These are phyloP conservation scores for Ichthyophthirius multifiliis DNA, from an alignment of 169 alveolate genomes.

Conservation along the genomic window DNA sequence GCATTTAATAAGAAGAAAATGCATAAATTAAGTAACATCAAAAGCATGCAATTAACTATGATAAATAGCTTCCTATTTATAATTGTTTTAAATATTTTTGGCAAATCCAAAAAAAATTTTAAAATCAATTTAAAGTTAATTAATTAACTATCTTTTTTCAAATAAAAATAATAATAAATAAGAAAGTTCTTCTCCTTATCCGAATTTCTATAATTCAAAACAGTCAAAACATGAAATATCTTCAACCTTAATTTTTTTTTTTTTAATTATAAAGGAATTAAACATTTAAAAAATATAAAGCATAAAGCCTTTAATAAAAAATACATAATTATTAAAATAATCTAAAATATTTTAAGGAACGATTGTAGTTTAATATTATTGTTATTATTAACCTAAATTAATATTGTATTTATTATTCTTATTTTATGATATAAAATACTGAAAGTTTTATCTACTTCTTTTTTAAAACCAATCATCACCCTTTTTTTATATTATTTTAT, in stretches of 20 bases:
- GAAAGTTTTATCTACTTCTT: too few relatives aligned
- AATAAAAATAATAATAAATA: slow-evolving; percentile 10
- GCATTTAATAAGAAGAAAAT: slow-evolving; percentile 26
- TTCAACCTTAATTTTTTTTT: not conserved
- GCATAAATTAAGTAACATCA: slow-evolving; percentile 29
- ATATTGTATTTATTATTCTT: too few relatives aligned
- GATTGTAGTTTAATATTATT: too few relatives aligned
- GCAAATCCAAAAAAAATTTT: not conserved
- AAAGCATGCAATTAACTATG: slow-evolving; percentile 32
- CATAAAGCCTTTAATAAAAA: too few relatives aligned
- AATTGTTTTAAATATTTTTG: not conserved
- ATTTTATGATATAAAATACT: too few relatives aligned
- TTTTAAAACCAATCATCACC: too few relatives aligned
- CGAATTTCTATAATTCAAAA: slow-evolving; percentile 1
- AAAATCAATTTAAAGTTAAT: not conserved
- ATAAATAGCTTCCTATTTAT: slow-evolving; percentile 15
- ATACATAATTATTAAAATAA: too few relatives aligned
- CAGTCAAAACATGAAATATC: slow-evolving; percentile 1
- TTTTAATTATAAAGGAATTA: too few relatives aligned
- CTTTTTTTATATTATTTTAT: too few relatives aligned
- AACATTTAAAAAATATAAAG: too few relatives aligned
- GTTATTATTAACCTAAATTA: too few relatives aligned
- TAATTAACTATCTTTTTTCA: not conserved
- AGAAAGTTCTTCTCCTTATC: not conserved
- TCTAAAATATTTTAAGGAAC: too few relatives aligned